Conservation (phyloP, 805 yeast species). For the Yarrowia sp. region DNA sequence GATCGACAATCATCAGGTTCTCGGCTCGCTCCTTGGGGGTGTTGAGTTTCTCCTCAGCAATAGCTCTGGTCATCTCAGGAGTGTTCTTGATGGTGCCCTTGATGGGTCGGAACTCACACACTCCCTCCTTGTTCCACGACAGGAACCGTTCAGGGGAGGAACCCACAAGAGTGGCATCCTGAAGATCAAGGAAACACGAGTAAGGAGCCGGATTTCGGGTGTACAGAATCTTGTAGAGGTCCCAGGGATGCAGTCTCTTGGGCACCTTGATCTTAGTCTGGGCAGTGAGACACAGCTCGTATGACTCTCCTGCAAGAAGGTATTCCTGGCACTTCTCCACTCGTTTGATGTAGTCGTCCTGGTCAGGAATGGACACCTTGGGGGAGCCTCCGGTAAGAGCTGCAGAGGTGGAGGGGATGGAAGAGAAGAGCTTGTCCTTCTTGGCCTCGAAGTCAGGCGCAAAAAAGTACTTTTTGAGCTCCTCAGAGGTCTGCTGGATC, state of each 20-base stretch:
- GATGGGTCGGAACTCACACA: conserved; percentile 88
- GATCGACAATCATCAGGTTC: conserved; percentile 94
- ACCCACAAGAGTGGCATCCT: conserved; percentile 63
- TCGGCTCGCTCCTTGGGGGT: conserved; percentile 96
- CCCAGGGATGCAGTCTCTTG: conserved; percentile 66
- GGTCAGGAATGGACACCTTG: conserved; percentile 56
- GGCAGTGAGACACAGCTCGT: conserved; percentile 89
- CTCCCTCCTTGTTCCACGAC: conserved; percentile 64
- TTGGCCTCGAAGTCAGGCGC: conserved; percentile 1
- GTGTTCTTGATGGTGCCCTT: conserved; percentile 90
- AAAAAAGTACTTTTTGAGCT: conserved; percentile 21
- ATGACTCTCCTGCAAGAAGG: conserved; percentile 83
- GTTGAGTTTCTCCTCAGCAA: conserved; percentile 69
- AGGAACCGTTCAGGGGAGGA: conserved; percentile 95
- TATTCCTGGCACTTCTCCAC: conserved; percentile 71
- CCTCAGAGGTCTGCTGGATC: conserved; percentile 39
- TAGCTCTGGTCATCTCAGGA: conserved; percentile 58
- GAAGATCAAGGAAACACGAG: conserved; percentile 76
- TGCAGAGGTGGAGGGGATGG: conserved; percentile 27
- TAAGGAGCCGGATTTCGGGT: conserved; percentile 89
- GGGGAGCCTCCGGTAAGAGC: conserved; percentile 39
- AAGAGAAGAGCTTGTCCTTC: conserved; percentile 1
- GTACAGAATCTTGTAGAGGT: conserved; percentile 74
- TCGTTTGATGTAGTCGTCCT: conserved; percentile 59
- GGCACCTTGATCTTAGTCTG: conserved; percentile 68